These are phyloP conservation scores for Pseudopyricularia javanii DNA, from an alignment of 2,329 filamentous ascomycete species.

Conservation along the genomic window DNA sequence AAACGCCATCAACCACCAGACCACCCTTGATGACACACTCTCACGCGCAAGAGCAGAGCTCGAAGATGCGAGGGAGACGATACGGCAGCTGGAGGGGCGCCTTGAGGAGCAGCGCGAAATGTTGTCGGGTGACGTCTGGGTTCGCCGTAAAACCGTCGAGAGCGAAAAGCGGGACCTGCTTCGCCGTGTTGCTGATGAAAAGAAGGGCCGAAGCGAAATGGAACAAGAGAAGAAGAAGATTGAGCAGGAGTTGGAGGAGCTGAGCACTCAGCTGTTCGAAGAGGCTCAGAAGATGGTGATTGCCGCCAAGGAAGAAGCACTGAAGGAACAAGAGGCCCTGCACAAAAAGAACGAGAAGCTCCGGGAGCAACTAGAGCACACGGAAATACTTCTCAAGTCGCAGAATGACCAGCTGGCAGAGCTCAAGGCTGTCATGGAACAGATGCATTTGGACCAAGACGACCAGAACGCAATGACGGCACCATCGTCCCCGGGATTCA, in stretches of 20 bases:
- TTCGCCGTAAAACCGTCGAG: slow-evolving; percentile 65
- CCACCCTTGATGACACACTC: slow-evolving; percentile 77
- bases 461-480: slow-evolving; percentile 61
- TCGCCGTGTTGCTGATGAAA: slow-evolving; percentile 51
- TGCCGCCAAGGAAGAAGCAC: slow-evolving; percentile 76
- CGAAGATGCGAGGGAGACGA: slow-evolving; percentile 55
- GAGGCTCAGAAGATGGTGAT: slow-evolving; percentile 99
- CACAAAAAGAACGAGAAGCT: slow-evolving; percentile 82
- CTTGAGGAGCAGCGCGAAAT: slow-evolving; percentile 60
- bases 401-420: slow-evolving; percentile 89
- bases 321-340: slow-evolving; percentile 68
- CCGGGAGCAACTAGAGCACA: slow-evolving; percentile 73
- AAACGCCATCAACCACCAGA: slow-evolving; percentile 94
- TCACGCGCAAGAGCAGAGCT: slow-evolving; percentile 74
- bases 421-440: slow-evolving; percentile 85
- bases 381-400: slow-evolving; percentile 71
- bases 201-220: slow-evolving; percentile 46
- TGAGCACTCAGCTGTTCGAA: slow-evolving; percentile 91
- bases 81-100: slow-evolving; percentile 53
- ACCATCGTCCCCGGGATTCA: slow-evolving; percentile 69
- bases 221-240: slow-evolving; percentile 80
- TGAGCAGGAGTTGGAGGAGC: slow-evolving; percentile 78
- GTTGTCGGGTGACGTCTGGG: slow-evolving; percentile 61
- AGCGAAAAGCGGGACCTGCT: slow-evolving; percentile 52
- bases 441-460: slow-evolving; percentile 63